Evolutionary conservation across 2,329 filamentous ascomycete genomes (phyloP), one percentile per base, ranked within the genome.

Genomic region (Metarhizium robertsii): DNA sequence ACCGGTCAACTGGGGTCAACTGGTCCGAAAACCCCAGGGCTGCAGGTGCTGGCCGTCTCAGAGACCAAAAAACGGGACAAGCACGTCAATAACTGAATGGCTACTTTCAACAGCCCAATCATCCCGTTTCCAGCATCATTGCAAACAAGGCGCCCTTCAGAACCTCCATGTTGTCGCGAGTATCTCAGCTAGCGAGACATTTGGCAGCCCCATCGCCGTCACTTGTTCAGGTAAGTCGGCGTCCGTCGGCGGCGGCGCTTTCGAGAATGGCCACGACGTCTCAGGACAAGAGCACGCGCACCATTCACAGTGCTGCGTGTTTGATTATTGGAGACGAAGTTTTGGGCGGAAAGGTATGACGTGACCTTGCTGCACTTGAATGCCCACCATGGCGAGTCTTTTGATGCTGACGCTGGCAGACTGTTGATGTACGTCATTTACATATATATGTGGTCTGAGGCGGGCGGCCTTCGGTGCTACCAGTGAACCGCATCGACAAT

Each of bases 301-400:
- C 80, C 58, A 95, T 97, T 62, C 85, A 90, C 67, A 96, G 92
- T 50, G 94, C 92, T 11, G 92, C 88, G 55, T 95, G 90, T 70
- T 74, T 97, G 60, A 91, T 99, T 58, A 97, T 99, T 64, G 92
- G 92, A n/a, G 92, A 97, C 73, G 92, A 96, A 71, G 91, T 97
- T 5, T 78, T 97, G 4, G 92, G 91, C 25, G 92, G 94, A 64
- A 97, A 97, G 86, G 92, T 90, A 69, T 60, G 75, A 66, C 42
- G 0, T 11, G 2, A n/a, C 29, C 8, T 45, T 20, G n/a, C n/a
- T 20, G 42, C n/a, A 18, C 6, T 20, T 6, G 18, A 13, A 45
- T 20, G 6, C 7, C 2, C n/a, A 13, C 16, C 40, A 20, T 20
- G 10, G 6, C 42, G n/a, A 6, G 6, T 20, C 16, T 20, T 45